phyloP scores from a whole-genome alignment of 2,329 filamentous ascomycete species.

The Ophiosphaerella korrae region DNA sequence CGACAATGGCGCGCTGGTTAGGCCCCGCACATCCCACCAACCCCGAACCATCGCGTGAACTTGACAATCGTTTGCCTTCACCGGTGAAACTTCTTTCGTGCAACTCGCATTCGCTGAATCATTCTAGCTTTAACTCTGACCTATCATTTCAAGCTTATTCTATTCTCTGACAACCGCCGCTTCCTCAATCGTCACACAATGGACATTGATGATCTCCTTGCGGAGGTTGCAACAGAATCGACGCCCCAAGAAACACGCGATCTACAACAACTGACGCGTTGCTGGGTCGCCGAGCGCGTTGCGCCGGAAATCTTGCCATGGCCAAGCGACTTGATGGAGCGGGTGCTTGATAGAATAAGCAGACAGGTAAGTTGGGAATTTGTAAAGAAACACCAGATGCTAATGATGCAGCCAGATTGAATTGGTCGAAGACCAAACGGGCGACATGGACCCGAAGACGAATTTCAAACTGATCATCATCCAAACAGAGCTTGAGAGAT shows the following conservation, averaged over 20 bases:
- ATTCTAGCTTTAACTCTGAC: background rate
- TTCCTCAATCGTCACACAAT: constrained; percentile 24
- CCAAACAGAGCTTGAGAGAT: constrained; percentile 93
- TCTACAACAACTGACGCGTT: constrained; percentile 85
- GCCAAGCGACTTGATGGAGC: constrained; percentile 76
- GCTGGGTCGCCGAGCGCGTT: constrained; percentile 90
- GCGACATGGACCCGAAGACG: constrained; percentile 83
- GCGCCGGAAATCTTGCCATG: constrained; percentile 88
- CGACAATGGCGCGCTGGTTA: constrained; percentile 1
- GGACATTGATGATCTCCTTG: constrained; percentile 60
- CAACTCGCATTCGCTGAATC: background rate
- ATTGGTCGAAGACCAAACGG: constrained; percentile 66
- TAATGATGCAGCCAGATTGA: constrained; percentile 50
- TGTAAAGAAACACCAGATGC: background rate
- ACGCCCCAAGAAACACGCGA: constrained; percentile 69
- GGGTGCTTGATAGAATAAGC: constrained; percentile 67
- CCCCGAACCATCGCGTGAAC: background rate
- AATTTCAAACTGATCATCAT: constrained; percentile 94
- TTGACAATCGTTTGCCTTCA: background rate
- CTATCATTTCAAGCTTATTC: no score
- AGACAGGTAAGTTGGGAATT: constrained; percentile 38
- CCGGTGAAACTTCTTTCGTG: no score
- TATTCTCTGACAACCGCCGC: background rate
- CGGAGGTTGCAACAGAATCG: constrained; percentile 52
- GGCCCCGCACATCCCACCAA: constrained; percentile 1